phyloP scores from a whole-genome alignment of 2,329 filamentous ascomycete genomes.

The Colletotrichum echinochloae region DNA sequence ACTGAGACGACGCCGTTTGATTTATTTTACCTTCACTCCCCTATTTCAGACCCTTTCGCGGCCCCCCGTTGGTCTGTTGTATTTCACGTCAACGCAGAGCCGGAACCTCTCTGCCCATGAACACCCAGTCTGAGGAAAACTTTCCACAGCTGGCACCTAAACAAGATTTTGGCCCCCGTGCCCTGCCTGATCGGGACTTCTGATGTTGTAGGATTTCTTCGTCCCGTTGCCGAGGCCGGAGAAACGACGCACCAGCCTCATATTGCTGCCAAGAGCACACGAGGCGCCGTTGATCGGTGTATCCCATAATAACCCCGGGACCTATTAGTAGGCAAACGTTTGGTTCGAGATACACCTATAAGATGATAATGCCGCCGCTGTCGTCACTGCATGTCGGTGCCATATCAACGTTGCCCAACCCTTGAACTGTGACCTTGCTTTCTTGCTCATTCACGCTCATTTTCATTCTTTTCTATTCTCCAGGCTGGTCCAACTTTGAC shows the following conservation, averaged over 20 bases:
- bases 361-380: background rate
- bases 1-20: constrained; percentile 36
- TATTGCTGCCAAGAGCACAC: constrained; percentile 19
- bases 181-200: constrained; percentile 1
- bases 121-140: constrained; percentile 8
- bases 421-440: background rate
- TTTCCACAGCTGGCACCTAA: constrained; percentile 6
- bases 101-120: constrained; percentile 1
- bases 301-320: constrained; percentile 13
- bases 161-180: constrained; percentile 17
- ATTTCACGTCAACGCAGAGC: constrained; percentile 14
- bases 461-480: constrained; percentile 26
- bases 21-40: constrained; percentile 22
- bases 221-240: background rate
- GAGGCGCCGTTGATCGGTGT: constrained; percentile 17
- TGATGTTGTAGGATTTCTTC: constrained; percentile 8
- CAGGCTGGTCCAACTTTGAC: constrained; percentile 29
- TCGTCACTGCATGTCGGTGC: background rate
- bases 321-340: background rate
- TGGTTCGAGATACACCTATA: background rate
- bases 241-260: constrained; percentile 23
- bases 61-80: constrained; percentile 6
- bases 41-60: constrained; percentile 4
- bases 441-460: constrained; percentile 3
- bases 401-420: too few relatives aligned